Base-by-base conservation (phyloP, 352 stramenopile species). In the Pythium plurisporium region DNA sequence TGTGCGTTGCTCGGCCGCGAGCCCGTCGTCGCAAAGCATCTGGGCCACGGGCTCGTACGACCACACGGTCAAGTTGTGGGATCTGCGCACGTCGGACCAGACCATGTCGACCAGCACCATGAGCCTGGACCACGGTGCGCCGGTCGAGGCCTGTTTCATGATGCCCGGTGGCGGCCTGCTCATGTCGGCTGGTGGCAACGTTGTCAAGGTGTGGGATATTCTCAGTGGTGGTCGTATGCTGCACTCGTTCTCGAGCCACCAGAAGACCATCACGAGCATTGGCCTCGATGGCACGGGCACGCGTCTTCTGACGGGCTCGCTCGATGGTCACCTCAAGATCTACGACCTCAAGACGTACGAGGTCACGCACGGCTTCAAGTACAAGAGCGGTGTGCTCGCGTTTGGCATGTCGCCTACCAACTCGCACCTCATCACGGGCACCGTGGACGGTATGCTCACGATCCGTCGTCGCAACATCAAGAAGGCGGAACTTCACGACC, bases 251-350 rank as follows among this genome's bases (percentile, higher is more conserved):
- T 90, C 78, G 45, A 96, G 84, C 65, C 92, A 98, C 71, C 90
- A 97, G 57, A 97, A 97, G 69, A 96, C 87, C n/a, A 95, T 98
- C 63, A 98, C 91, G 23, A 93, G 76, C 58, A 73, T 97, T 44
- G 74, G 76, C 8, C 59, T 96, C 6, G 91, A 98, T 55, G 89
- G 86, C 43, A 95, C 77, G 17, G 77, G 82, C 17, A 88, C 79
- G n/a, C 82, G 91, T 25, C 67, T 98, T n/a, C 67, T 98, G 48
- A 91, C 86, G 22, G 80, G 85, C 41, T 94, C 87, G 25, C 74
- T 97, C 8, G 93, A 98, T 56, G 90, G 92, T 25, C 87, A 97
- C 62, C 61, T 98, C 27, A 98, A 98, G 72, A 94, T 97, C 46
- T 97, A 97, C 70, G 86, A 96, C 67, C 50, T 96, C 30, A 86